Base-by-base conservation (phyloP, 352 stramenopile species). In the Aphanomyces invadans region DNA sequence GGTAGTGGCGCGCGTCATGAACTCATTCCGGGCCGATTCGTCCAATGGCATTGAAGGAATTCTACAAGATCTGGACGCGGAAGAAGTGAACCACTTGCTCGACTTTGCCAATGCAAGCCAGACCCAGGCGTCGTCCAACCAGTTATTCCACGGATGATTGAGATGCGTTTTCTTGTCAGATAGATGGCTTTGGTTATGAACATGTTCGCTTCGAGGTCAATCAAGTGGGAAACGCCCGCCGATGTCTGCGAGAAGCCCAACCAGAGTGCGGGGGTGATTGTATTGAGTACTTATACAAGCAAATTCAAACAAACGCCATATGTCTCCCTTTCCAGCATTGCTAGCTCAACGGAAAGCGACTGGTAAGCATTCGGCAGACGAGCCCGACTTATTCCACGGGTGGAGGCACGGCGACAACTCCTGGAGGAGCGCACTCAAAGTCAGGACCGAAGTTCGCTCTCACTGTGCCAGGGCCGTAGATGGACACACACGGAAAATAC, bases 401-500 rank as follows among this genome's bases (percentile, higher is more conserved):
- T 15, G 56, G 44, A 9, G 23, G 21, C 4, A 53, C 46, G 0
- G 32, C 19, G 7, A 33, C 11, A 5, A 38, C 42, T 4, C 23
- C 59, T 9, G 42, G 28, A 23, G 38, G 33, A 17, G 59, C 42
- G 11, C 12, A 42, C 19, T 5, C 21, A 57, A 67, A 67, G 2
- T 28, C 5, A 7, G 60, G 45, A 5, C 42, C 60, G 57, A 67
- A 59, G 23, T 56, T 67, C 10, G 60, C 60, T 7, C 23, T 25
- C n/a, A 67, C 38, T 11, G 10, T 36, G 42, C 60, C 60, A 23
- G 25, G 19, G n/a, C 48, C 4, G 25, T 67, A 67, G 26, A 67
- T 57, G 49, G 60, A 67, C 32, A 67, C 42, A 23, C 23, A 44
- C 1, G 60, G 60, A 46, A 57, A 67, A 17, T 67, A 67, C 19